Percentiles rank a stretch among this genome's conserved stretches.
Evolutionary conservation across 2,329 filamentous ascomycete genomes (phyloP).

Genomic region (Xylaria sp.): DNA sequence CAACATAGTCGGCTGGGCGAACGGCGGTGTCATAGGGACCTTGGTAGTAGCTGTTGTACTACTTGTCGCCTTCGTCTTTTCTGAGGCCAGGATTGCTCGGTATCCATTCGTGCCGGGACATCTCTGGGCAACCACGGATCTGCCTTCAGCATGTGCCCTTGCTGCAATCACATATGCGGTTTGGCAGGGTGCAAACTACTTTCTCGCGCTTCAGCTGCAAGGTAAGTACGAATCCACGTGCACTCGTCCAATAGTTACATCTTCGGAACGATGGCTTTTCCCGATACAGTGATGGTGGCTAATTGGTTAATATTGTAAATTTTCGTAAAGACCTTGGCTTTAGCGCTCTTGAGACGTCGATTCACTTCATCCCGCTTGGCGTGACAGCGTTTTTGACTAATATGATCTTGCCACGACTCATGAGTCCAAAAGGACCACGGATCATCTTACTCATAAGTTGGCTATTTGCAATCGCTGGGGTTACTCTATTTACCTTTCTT

Average conservation of each 20-base stretch:
- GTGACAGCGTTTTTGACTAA: slow-evolving; percentile 8
- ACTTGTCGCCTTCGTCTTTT: slow-evolving; percentile 6
- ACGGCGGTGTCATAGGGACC: slow-evolving; percentile 11
- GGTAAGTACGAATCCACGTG: slow-evolving; percentile 5
- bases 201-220: slow-evolving; percentile 17
- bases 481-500: slow-evolving; percentile 12
- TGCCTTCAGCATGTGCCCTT: neutral
- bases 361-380: slow-evolving; percentile 10
- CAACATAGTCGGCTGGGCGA: slow-evolving; percentile 10
- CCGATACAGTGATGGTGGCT: neutral
- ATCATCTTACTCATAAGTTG: slow-evolving; percentile 11
- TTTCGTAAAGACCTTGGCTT: slow-evolving; percentile 7
- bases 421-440: slow-evolving; percentile 9
- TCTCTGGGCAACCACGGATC: neutral
- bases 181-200: slow-evolving; percentile 17
- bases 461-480: slow-evolving; percentile 12
- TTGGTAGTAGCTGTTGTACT: slow-evolving; percentile 4
- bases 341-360: slow-evolving; percentile 9
- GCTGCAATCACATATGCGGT: slow-evolving; percentile 19
- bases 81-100: slow-evolving; percentile 5
- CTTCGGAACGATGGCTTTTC: neutral
- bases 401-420: slow-evolving; percentile 12
- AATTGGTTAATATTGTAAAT: neutral
- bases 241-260: neutral
- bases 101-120: slow-evolving; percentile 10